Evolutionary conservation across 192 early-diverging fungal genomes (phyloP), one percentile per base, ranked within the genome.

Genomic region (Coemansia aciculifera): DNA sequence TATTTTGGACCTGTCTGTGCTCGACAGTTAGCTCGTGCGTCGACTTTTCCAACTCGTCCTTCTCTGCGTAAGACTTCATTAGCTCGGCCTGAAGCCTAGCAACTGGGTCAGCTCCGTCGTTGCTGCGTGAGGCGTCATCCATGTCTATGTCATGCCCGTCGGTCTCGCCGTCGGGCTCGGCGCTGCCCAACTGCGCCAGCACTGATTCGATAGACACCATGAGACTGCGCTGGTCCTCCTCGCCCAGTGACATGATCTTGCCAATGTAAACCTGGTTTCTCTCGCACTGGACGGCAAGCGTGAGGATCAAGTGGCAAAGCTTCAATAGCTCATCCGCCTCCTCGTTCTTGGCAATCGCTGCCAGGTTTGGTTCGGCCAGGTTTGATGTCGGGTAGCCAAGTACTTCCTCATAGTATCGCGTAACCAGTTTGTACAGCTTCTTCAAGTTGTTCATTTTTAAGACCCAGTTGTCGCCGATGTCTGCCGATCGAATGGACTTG

Each of bases 381-480:
- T 82, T 84, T 0, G 82, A 69, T 5, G 88, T 83, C 19, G 84
- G 83, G 46, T 91, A 87, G 40, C 89, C 87, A n/a, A 95, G 83
- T 2, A 94, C 88, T 42, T 98, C 94, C 34, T 95, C 93, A 56
- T 94, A 94, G 86, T 93, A 97, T 23, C 87, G 77, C 2, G 87
- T 88, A 37, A 98, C 71, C 9, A 98, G 87, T 61, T 90, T 91
- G 81, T 95, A 88, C 37, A 97, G 84, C 73, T 91, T 93, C 73
- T 96, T 96, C 15, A 98, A 87, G 62, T 93, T 93, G 81, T 95
- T 97, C 75, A 94, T 90, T 69, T 91, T 92, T 37, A 95, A 73
- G 2, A 99, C 93, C 97, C 97, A 99, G 85, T 96, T 98, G 77
- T 93, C 92, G 48, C 89, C 92, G 7, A 88, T 85, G 57, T 92